Conservation (phyloP, 768 basidiomycete species). For the Lentinula edodes region DNA sequence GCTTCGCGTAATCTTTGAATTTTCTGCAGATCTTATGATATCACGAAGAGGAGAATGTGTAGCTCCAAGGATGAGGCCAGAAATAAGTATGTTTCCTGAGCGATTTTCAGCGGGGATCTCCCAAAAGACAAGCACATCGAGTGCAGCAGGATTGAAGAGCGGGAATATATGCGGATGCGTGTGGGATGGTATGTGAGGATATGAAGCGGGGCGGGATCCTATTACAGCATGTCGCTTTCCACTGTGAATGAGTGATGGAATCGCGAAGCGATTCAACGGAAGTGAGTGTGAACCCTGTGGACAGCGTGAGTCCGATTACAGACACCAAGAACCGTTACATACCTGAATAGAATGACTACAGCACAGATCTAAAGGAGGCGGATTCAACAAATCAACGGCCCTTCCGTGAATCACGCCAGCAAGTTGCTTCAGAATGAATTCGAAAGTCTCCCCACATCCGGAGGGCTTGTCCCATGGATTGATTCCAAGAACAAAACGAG, state of each 20-base stretch:
- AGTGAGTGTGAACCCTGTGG: background rate
- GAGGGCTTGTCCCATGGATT: slow-evolving; percentile 29
- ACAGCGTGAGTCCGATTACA: slow-evolving; percentile 6
- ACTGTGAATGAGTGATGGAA: slow-evolving; percentile 41
- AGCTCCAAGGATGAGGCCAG: slow-evolving; percentile 62
- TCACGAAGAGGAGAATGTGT: slow-evolving; percentile 59
- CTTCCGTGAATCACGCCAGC: slow-evolving; percentile 44
- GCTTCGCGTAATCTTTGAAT: slow-evolving; percentile 64
- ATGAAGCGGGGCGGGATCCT: slow-evolving; percentile 27
- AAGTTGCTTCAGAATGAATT: slow-evolving; percentile 51
- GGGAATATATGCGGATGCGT: slow-evolving; percentile 67
- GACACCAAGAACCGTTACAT: slow-evolving; percentile 6
- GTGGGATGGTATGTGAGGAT: slow-evolving; percentile 52
- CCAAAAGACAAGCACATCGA: slow-evolving; percentile 80
- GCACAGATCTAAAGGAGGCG: slow-evolving; percentile 49
- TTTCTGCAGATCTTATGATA: slow-evolving; percentile 54
- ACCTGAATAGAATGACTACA: slow-evolving; percentile 47
- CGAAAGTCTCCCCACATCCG: slow-evolving; percentile 34
- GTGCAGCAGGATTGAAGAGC: slow-evolving; percentile 63
- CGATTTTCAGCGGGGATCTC: slow-evolving; percentile 54
- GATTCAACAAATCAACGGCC: slow-evolving; percentile 30
- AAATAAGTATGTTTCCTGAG: slow-evolving; percentile 53
- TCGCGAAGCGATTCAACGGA: slow-evolving; percentile 14
- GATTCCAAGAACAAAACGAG: slow-evolving; percentile 37
- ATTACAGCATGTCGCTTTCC: slow-evolving; percentile 37